Evolutionary conservation across 2,329 filamentous ascomycete species (phyloP), one percentile per base, ranked within the genome.

Genomic region (Neopestalotiopsis clavispora): DNA sequence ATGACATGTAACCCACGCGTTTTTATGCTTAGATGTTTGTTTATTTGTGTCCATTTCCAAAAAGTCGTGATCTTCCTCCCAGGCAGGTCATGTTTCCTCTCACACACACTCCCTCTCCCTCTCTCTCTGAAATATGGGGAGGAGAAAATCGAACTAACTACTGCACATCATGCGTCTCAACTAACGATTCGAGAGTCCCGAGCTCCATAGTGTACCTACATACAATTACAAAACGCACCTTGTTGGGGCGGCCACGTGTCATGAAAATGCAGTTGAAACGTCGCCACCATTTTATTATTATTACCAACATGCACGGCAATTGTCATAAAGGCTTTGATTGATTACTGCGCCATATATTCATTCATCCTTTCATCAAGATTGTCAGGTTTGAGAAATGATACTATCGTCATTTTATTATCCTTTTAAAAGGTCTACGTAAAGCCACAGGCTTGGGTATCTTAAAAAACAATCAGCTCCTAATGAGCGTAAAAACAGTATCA

Each of bases 381-480:
- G 34, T 10, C 34, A 38, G 2, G 6, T 52, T 52, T 20, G n/a
- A n/a, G 45, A n/a, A 52, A 52, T 52, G n/a, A 52, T 52, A 20
- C 1, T 52, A 20, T 52, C n/a, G 45, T 52, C 17, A 52, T 52
- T 52, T 52, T n/a, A 9, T 52, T 20, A n/a, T 17, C 9, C 9
- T 52, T 52, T 17, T 17, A 52, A n/a, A 52, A 38, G 34, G 34
- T 56, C 49, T 59, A 59, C 57, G 23, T 59, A 59, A 59, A 59
- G n/a, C 57, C 23, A 28, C 10, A 20, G 57, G 17, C 23, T 30
- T 59, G 57, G 57, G 57, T 59, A 59, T 59, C 57, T 59, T 20
- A 59, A 59, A 58, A 14, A 59, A 28, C 49, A 38, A 38, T 56
- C 7, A 17, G 57, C 57, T 30, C 30, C 57, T 34, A 30, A 28